Conservation (phyloP, 2,329 filamentous ascomycete genomes). For the Dactylonectria macrodidyma region DNA sequence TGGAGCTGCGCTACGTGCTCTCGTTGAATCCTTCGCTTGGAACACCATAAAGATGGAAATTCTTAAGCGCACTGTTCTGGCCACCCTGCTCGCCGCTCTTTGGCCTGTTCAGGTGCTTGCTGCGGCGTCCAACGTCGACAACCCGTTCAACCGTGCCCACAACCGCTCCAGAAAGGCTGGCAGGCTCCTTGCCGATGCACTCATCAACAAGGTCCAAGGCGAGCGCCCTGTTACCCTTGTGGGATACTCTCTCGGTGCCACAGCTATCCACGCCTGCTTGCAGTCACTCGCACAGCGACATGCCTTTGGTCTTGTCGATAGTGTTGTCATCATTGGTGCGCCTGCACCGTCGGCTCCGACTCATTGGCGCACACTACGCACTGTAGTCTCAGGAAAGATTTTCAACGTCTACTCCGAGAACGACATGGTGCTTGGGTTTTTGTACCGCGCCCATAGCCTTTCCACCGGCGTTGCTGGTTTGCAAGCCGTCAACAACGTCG, state of each 20-base stretch:
- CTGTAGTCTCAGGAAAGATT: constrained; percentile 84
- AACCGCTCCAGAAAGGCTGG: constrained; percentile 86
- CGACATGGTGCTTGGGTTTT: constrained; percentile 88
- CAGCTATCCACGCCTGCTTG: constrained; percentile 87
- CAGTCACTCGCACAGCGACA: constrained; percentile 81
- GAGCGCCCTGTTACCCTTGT: constrained; percentile 85
- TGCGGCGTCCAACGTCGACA: constrained; percentile 80
- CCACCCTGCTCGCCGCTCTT: constrained; percentile 76
- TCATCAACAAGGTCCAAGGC: constrained; percentile 86
- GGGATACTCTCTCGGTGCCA: constrained; percentile 86
- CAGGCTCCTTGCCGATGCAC: constrained; percentile 82
- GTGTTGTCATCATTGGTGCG: constrained; percentile 85
- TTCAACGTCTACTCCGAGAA: constrained; percentile 92
- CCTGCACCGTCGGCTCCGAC: constrained; percentile 80
- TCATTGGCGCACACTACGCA: constrained; percentile 84
- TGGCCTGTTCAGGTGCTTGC: constrained; percentile 79
- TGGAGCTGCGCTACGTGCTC: constrained; percentile 78
- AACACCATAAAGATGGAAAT: constrained; percentile 81
- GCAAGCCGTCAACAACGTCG: constrained; percentile 78
- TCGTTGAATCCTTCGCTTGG: constrained; percentile 85
- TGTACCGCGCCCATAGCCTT: constrained; percentile 88
- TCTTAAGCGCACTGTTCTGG: constrained; percentile 79
- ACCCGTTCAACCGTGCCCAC: constrained; percentile 84
- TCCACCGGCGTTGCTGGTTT: constrained; percentile 89
- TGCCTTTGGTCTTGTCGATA: constrained; percentile 88